phyloP scores from a whole-genome alignment of 225 moss, liverwort and hornwort species.

The Anthoceros angustus region DNA sequence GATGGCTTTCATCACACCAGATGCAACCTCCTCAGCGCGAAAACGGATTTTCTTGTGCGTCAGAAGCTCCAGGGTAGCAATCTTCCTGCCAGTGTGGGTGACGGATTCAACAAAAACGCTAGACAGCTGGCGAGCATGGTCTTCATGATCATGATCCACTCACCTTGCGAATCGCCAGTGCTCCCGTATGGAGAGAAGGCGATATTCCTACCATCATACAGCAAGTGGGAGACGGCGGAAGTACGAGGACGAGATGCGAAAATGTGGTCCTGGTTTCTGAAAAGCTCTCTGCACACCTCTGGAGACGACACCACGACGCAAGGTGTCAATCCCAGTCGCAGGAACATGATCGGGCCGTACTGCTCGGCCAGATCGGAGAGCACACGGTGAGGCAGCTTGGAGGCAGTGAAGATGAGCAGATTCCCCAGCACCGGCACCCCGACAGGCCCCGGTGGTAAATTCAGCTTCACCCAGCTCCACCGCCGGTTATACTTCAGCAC shows the following conservation, averaged over 20 bases:
- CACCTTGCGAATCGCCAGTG: slow-evolving; percentile 14
- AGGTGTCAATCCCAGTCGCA: slow-evolving; percentile 6
- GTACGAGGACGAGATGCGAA: slow-evolving; percentile 9
- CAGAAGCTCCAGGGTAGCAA: too few relatives aligned
- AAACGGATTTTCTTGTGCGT: too few relatives aligned
- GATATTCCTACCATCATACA: slow-evolving; percentile 12
- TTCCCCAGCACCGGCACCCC: slow-evolving; percentile 9
- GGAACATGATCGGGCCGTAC: slow-evolving; percentile 10
- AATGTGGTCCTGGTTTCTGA: slow-evolving; percentile 6
- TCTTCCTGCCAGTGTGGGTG: background rate
- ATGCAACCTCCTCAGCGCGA: too few relatives aligned
- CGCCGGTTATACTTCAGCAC: too few relatives aligned
- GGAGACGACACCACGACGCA: background rate
- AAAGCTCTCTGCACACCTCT: slow-evolving; percentile 3
- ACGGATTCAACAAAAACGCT: slow-evolving; percentile 9
- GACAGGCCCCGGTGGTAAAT: slow-evolving; percentile 11
- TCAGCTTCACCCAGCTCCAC: too few relatives aligned
- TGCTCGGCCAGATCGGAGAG: background rate
- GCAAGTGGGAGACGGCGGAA: background rate
- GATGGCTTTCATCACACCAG: too few relatives aligned
- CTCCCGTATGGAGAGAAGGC: slow-evolving; percentile 22
- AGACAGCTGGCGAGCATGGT: slow-evolving; percentile 13
- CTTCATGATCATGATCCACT: slow-evolving; percentile 13
- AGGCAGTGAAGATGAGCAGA: background rate
- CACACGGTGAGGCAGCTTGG: slow-evolving; percentile 12